Conservation (phyloP, 768 basidiomycete genomes). For the Myochromella boudieri region DNA sequence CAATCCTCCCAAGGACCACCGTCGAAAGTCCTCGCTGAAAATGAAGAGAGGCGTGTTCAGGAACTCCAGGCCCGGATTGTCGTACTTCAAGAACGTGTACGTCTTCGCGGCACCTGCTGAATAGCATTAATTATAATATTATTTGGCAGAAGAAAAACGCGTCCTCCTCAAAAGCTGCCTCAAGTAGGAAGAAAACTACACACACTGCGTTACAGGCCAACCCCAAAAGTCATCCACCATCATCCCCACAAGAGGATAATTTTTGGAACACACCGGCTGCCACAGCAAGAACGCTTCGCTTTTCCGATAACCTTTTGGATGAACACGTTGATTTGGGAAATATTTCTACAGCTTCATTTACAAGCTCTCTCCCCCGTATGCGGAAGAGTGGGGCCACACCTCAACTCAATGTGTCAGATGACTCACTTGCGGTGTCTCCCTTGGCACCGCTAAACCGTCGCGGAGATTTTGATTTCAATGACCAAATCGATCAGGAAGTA, state of each 20-base stretch:
- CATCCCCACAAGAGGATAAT: slow-evolving; percentile 48
- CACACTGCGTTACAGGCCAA: slow-evolving; percentile 17
- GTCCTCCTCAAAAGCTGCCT: neutral
- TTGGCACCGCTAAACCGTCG: neutral
- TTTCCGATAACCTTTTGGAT: slow-evolving; percentile 62
- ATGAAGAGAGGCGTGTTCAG: slow-evolving; percentile 41
- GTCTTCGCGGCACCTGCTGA: slow-evolving; percentile 1
- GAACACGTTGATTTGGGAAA: slow-evolving; percentile 62
- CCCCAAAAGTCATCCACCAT: slow-evolving; percentile 19
- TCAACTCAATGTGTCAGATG: neutral
- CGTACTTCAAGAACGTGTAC: slow-evolving; percentile 42
- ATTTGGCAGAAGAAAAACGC: slow-evolving; percentile 24
- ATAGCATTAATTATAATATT: neutral
- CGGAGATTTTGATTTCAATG: neutral
- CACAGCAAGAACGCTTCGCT: slow-evolving; percentile 57
- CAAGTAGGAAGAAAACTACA: neutral
- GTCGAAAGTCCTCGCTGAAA: slow-evolving; percentile 35
- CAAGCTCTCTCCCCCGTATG: slow-evolving; percentile 27
- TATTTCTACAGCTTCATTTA: slow-evolving; percentile 48
- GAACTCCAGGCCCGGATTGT: slow-evolving; percentile 35
- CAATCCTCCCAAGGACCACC: slow-evolving; percentile 24
- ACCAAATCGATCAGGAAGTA: neutral
- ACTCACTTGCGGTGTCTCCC: neutral
- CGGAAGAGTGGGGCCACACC: neutral
- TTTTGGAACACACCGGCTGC: slow-evolving; percentile 65